Percentiles rank a stretch among this genome's conserved stretches.
phyloP scores from a whole-genome alignment of 495 filamentous ascomycete species.

The Penicillium atrosanguineum region DNA sequence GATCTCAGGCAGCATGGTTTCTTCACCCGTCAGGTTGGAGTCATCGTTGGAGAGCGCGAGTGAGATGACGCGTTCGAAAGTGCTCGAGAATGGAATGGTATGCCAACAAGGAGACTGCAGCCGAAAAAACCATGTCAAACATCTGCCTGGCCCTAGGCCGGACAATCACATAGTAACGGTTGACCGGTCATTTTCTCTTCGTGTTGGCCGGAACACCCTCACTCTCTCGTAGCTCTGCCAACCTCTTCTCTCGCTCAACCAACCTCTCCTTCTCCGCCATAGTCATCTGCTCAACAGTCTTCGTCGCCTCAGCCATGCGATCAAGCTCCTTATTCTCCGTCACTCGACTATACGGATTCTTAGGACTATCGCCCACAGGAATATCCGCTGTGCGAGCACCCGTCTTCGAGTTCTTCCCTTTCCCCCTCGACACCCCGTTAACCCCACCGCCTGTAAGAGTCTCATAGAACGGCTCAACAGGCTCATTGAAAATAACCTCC shows the following conservation, averaged over 20 bases:
- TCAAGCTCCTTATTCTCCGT: slow-evolving; percentile 70
- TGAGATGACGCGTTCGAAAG: neutral
- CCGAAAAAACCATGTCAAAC: neutral
- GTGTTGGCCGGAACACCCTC: slow-evolving; percentile 41
- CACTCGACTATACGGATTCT: slow-evolving; percentile 70
- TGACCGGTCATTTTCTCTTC: slow-evolving; percentile 40
- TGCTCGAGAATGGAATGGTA: neutral
- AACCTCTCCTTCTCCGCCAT: slow-evolving; percentile 65
- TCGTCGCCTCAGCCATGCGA: slow-evolving; percentile 54
- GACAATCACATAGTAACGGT: neutral
- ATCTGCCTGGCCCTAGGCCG: neutral
- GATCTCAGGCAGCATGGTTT: neutral
- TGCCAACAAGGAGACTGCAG: neutral
- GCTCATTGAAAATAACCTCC: slow-evolving; percentile 94
- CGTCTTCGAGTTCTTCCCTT: slow-evolving; percentile 46
- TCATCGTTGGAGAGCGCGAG: neutral
- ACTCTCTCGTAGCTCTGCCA: slow-evolving; percentile 61
- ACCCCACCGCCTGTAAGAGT: slow-evolving; percentile 64
- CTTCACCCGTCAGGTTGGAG: neutral
- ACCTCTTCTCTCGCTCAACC: slow-evolving; percentile 57
- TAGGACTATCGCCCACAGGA: slow-evolving; percentile 58
- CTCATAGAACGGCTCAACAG: slow-evolving; percentile 84
- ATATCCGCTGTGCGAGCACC: slow-evolving; percentile 67
- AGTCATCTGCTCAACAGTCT: slow-evolving; percentile 68
- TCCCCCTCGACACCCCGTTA: slow-evolving; percentile 32